phyloP scores from a whole-genome alignment of 805 yeast genomes.

The Suhomyces sp. region DNA sequence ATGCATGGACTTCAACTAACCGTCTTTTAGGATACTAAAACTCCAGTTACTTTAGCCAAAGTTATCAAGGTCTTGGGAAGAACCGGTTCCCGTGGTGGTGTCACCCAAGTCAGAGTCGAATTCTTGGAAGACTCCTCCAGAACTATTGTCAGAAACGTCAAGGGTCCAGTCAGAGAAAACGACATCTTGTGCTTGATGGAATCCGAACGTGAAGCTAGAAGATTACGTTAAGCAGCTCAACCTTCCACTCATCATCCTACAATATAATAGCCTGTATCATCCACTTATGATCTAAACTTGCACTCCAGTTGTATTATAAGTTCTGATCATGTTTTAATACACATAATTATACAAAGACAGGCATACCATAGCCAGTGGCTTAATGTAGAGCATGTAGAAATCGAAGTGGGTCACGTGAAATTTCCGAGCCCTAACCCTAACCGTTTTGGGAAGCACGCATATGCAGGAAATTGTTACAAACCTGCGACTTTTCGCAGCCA shows the following conservation, averaged over 20 bases:
- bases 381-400: neutral
- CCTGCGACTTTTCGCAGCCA: too few relatives aligned
- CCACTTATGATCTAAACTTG: neutral
- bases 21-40: slow-evolving; percentile 50
- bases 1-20: slow-evolving; percentile 6
- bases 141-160: slow-evolving; percentile 95
- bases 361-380: neutral
- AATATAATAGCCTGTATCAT: slow-evolving; percentile 3
- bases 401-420: neutral
- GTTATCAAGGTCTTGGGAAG: slow-evolving; percentile 99
- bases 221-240: slow-evolving; percentile 62
- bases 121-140: slow-evolving; percentile 93
- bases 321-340: slow-evolving; percentile 8
- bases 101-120: slow-evolving; percentile 97
- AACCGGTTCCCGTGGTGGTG: slow-evolving; percentile 99
- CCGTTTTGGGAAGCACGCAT: slow-evolving; percentile 3
- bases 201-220: slow-evolving; percentile 99
- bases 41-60: slow-evolving; percentile 99
- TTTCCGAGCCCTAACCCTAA: slow-evolving; percentile 10
- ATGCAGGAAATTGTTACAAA: neutral
- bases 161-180: slow-evolving; percentile 96
- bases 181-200: slow-evolving; percentile 99
- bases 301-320: slow-evolving; percentile 1
- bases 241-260: neutral
- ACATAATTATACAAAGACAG: slow-evolving; percentile 5